Conservation (phyloP, 306 rosid genomes). For the Pyrus betulifolia region DNA sequence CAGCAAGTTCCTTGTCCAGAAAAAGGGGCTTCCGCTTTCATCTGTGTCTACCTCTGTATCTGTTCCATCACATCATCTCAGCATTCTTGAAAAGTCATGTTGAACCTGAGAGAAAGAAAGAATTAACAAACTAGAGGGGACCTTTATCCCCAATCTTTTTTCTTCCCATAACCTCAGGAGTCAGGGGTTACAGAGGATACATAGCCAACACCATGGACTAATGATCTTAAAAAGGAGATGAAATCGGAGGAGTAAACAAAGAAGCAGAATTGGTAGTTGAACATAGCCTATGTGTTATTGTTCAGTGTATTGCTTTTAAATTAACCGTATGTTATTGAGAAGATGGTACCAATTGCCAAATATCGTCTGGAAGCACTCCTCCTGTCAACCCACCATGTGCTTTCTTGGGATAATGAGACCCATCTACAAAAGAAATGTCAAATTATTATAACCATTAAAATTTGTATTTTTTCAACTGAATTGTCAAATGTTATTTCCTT, state of each 20-base stretch:
- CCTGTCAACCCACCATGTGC: not conserved
- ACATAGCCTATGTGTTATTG: not conserved
- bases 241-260: not conserved
- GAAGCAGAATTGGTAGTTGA: not conserved
- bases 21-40: not conserved
- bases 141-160: not conserved
- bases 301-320: not conserved
- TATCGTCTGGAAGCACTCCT: not conserved
- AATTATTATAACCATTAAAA: too few species aligned
- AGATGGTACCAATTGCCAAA: too few species aligned
- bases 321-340: not conserved
- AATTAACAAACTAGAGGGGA: not conserved
- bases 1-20: not conserved
- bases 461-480: too few species aligned
- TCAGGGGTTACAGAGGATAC: not conserved
- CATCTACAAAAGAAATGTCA: too few species aligned
- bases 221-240: not conserved
- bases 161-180: too few species aligned
- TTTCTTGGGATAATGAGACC: slow-evolving; percentile 15
- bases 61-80: slow-evolving; percentile 4
- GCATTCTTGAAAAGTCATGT: slow-evolving; percentile 58
- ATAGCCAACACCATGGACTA: not conserved
- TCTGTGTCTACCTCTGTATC: slow-evolving; percentile 13
- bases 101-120: slow-evolving; percentile 48
- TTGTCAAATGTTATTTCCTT: too few species aligned